phyloP scores from a whole-genome alignment of 306 rosid species.

The Vigna angularis region DNA sequence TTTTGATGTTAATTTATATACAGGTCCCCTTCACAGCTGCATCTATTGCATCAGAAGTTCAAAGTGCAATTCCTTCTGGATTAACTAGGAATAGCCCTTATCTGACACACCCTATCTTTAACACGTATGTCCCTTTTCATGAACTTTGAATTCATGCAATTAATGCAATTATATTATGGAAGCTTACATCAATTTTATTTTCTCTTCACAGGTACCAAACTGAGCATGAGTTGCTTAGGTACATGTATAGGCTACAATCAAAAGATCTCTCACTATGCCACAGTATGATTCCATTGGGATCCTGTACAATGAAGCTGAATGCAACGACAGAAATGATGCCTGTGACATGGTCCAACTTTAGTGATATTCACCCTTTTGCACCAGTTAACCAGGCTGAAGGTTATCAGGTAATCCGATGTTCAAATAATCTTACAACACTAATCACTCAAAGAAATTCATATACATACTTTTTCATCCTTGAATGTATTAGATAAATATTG shows the following conservation, averaged over 20 bases:
- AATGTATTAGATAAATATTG: conserved; percentile 31
- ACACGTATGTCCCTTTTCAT: conserved; percentile 63
- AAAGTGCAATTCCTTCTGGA: conserved; percentile 72
- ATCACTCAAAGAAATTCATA: conserved; percentile 34
- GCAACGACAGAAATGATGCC: conserved; percentile 99
- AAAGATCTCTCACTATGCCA: conserved; percentile 96
- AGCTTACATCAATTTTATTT: conserved; percentile 41
- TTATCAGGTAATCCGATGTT: conserved; percentile 74
- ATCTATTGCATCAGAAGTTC: conserved; percentile 87
- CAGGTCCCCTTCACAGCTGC: conserved; percentile 95
- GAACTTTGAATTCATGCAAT: conserved; percentile 31
- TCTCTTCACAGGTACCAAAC: conserved; percentile 78
- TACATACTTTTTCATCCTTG: conserved; percentile 15
- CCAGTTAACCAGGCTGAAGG: conserved; percentile 90
- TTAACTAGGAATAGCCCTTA: conserved; percentile 77
- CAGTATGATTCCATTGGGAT: conserved; percentile 99
- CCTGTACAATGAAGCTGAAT: conserved; percentile 97
- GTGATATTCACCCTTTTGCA: conserved; percentile 95
- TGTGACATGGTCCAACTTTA: conserved; percentile 89
- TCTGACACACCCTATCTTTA: conserved; percentile 90
- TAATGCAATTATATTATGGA: conserved; percentile 39
- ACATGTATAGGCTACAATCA: conserved; percentile 76
- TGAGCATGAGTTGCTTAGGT: conserved; percentile 95
- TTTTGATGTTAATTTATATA: conserved; percentile 18
- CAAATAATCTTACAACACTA: conserved; percentile 18